These are phyloP conservation scores for Flaveria trinervia DNA, from an alignment of 129 eudicot species.

Conservation along the genomic window DNA sequence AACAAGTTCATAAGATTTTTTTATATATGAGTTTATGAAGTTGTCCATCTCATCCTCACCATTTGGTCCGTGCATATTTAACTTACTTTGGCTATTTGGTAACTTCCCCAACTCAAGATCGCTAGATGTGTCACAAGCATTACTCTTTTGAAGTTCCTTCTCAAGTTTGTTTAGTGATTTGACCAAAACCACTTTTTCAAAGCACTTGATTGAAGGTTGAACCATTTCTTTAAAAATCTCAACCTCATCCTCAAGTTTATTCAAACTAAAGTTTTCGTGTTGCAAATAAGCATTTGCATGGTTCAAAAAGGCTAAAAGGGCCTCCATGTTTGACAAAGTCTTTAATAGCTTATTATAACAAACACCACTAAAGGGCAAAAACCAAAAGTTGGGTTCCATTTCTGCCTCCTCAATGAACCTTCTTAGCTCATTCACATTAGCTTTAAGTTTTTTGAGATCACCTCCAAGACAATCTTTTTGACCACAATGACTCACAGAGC, in stretches of 20 bases:
- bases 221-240: slow-evolving; percentile 50
- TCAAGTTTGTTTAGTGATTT: slow-evolving; percentile 54
- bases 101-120: slow-evolving; percentile 60
- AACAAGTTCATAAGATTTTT: slow-evolving; percentile 40
- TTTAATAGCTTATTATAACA: slow-evolving; percentile 51
- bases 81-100: slow-evolving; percentile 28
- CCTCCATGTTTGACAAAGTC: slow-evolving; percentile 59
- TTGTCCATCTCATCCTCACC: slow-evolving; percentile 47
- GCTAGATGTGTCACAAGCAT: slow-evolving; percentile 4
- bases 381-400: slow-evolving; percentile 91
- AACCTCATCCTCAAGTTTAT: slow-evolving; percentile 50
- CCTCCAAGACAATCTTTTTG: slow-evolving; percentile 24
- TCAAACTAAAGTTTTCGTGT: slow-evolving; percentile 38
- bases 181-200: slow-evolving; percentile 52
- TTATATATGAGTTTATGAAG: slow-evolving; percentile 37
- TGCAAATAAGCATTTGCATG: slow-evolving; percentile 51
- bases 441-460: slow-evolving; percentile 43
- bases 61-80: slow-evolving; percentile 27
- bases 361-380: slow-evolving; percentile 65
- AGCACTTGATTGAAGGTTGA: slow-evolving; percentile 52
- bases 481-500: slow-evolving; percentile 24
- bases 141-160: slow-evolving; percentile 41
- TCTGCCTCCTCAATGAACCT: slow-evolving; percentile 71
- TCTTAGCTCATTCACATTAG: slow-evolving; percentile 50
- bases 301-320: slow-evolving; percentile 44